Evolutionary conservation across 2,329 filamentous ascomycete genomes (phyloP).

Genomic region (Venturia carpophila): DNA sequence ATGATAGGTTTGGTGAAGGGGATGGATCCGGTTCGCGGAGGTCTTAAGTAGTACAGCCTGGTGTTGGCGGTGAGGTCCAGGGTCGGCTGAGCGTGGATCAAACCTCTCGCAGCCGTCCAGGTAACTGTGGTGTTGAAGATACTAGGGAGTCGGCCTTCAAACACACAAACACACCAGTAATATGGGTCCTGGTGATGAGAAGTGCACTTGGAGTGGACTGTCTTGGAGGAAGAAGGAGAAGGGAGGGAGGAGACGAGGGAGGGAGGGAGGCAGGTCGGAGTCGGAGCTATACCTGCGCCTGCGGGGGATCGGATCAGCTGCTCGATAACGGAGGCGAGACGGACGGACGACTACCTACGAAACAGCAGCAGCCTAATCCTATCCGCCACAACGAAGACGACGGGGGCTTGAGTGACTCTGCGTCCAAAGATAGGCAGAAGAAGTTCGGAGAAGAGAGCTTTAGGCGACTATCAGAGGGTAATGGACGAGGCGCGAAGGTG

Average conservation of each 20-base stretch:
- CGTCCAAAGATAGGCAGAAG: neutral
- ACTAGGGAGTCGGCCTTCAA: neutral
- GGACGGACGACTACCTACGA: neutral
- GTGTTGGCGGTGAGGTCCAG: constrained; percentile 20
- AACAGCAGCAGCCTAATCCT: neutral
- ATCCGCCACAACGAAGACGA: neutral
- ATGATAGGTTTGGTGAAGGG: neutral
- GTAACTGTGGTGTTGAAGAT: constrained; percentile 4
- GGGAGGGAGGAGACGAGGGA: neutral
- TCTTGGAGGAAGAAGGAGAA: neutral
- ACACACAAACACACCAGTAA: neutral
- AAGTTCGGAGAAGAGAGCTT: neutral
- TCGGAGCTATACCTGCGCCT: neutral
- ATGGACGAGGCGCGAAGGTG: neutral
- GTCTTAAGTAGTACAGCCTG: constrained; percentile 11
- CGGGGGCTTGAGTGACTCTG: neutral
- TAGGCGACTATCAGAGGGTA: neutral
- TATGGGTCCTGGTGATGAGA: neutral
- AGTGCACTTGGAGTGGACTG: neutral
- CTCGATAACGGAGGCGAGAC: neutral
- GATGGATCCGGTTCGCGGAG: neutral
- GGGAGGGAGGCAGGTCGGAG: neutral
- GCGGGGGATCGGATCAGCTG: neutral
- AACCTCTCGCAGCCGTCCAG: neutral
- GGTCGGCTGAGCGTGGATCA: constrained; percentile 3